Percentiles rank a stretch among this genome's conserved stretches.
Evolutionary conservation across 768 basidiomycete species (phyloP).

Genomic region (Tubosaeta brunneosetosa): DNA sequence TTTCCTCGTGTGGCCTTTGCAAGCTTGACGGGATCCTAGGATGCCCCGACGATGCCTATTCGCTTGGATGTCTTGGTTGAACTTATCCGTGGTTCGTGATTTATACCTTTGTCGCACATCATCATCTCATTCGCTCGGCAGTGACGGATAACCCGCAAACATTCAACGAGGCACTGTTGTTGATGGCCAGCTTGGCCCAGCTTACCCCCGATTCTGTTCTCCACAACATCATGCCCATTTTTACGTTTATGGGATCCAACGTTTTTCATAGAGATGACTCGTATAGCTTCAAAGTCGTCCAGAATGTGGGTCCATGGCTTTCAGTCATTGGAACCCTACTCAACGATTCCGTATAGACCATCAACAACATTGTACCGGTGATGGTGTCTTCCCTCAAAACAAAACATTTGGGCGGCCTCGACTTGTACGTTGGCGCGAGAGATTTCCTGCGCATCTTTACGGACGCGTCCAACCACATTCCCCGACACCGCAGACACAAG

Average conservation of each 20-base stretch:
- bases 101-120: not conserved
- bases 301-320: conserved; percentile 53
- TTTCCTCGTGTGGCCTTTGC: not conserved
- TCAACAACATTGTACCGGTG: conserved; percentile 90
- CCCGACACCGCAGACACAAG: conserved; percentile 89
- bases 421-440: conserved; percentile 63
- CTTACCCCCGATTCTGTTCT: conserved; percentile 88
- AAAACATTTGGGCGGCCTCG: conserved; percentile 47
- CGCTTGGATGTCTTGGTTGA: conserved; percentile 85
- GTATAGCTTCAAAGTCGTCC: conserved; percentile 92
- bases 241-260: conserved; percentile 99
- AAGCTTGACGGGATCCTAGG: conserved; percentile 34
- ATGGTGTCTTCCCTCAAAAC: conserved; percentile 77
- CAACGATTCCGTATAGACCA: conserved; percentile 51
- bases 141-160: conserved; percentile 91
- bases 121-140: conserved; percentile 24
- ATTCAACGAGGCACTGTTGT: conserved; percentile 84
- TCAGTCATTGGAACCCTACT: not conserved
- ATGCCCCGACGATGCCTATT: conserved; percentile 52
- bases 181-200: conserved; percentile 79
- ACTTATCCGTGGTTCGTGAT: conserved; percentile 63
- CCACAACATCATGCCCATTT: conserved; percentile 95
- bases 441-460: conserved; percentile 90
- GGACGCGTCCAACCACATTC: conserved; percentile 87
- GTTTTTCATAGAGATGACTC: conserved; percentile 95